A percentile compares a stretch with the other conserved stretches of the same genome.
phyloP scores from a whole-genome alignment of 306 rosid species.

The Astragalus membranaceus region DNA sequence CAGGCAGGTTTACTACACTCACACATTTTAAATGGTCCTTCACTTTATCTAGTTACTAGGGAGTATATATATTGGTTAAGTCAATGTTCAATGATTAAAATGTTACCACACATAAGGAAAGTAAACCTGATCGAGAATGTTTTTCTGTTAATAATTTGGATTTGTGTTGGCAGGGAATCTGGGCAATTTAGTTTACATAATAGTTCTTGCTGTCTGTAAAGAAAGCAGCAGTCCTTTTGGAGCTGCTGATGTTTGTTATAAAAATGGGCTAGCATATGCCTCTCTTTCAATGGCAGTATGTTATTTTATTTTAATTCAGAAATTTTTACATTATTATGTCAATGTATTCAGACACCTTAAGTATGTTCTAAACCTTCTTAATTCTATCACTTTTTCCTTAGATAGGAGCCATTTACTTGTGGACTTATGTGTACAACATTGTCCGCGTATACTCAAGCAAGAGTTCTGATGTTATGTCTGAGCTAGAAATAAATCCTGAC shows the following conservation, averaged over 20 bases:
- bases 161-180: slow-evolving; percentile 11
- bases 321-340: background rate
- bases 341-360: background rate
- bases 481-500: background rate
- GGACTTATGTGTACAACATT: slow-evolving; percentile 20
- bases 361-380: background rate
- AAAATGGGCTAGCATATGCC: slow-evolving; percentile 3
- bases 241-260: slow-evolving; percentile 4
- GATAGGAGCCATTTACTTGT: slow-evolving; percentile 3
- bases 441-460: background rate
- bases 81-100: background rate
- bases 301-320: background rate
- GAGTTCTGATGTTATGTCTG: background rate
- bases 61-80: background rate
- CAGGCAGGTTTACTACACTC: background rate
- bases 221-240: background rate
- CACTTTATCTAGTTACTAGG: background rate
- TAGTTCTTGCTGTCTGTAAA: background rate
- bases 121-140: background rate
- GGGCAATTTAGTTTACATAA: background rate
- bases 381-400: background rate
- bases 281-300: slow-evolving; percentile 16
- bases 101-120: background rate
- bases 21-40: background rate
- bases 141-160: background rate